phyloP scores from a whole-genome alignment of 768 basidiomycete genomes.

The Sarcomyxa edulis region DNA sequence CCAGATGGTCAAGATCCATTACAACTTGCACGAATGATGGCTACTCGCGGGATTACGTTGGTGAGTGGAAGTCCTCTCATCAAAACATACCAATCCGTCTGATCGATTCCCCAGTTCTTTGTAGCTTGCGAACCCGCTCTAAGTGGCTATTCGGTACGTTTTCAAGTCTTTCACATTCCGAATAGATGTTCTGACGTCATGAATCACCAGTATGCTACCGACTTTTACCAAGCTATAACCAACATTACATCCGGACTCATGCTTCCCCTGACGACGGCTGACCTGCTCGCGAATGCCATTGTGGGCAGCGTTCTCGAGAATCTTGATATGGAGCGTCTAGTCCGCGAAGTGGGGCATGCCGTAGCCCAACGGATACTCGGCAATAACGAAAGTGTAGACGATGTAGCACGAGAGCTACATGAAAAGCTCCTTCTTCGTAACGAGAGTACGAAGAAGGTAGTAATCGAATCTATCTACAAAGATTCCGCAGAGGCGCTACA shows the following conservation, averaged over 20 bases:
- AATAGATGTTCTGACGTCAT: constrained; percentile 1
- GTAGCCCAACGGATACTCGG: constrained; percentile 90
- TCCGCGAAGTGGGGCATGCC: constrained; percentile 90
- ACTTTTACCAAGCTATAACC: constrained; percentile 92
- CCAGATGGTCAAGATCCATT: constrained; percentile 93
- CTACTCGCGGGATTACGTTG: constrained; percentile 82
- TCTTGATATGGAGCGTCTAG: constrained; percentile 95
- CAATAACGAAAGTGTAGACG: constrained; percentile 93
- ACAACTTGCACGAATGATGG: constrained; percentile 84
- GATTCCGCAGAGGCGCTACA: constrained; percentile 85
- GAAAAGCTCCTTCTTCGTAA: constrained; percentile 87
- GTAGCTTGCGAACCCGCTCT: constrained; percentile 98
- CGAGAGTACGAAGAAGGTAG: constrained; percentile 95
- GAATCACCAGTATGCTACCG: constrained; percentile 69
- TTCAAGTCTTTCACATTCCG: constrained; percentile 4
- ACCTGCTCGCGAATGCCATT: constrained; percentile 91
- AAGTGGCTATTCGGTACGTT: constrained; percentile 80
- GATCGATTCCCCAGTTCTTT: constrained; percentile 63
- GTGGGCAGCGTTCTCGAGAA: constrained; percentile 96
- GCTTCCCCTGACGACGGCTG: constrained; percentile 93
- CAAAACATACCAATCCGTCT: constrained; percentile 4
- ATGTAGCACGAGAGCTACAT: constrained; percentile 91
- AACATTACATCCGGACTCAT: constrained; percentile 92
- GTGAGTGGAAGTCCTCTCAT: constrained; percentile 41
- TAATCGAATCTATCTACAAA: constrained; percentile 94